phyloP scores from a whole-genome alignment of 441 rosid species.

The Eutrema salsugineum region DNA sequence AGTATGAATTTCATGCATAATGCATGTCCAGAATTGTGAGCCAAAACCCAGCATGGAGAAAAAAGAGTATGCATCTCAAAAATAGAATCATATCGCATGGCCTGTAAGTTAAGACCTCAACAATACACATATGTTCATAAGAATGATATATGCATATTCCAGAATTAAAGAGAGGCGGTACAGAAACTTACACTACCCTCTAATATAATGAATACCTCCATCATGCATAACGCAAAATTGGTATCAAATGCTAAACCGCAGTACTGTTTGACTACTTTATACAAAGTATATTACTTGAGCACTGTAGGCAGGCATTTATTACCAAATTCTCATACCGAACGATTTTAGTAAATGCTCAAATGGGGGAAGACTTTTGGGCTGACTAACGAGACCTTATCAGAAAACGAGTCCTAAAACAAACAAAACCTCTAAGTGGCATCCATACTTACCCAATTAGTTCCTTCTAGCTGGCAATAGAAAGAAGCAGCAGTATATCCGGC shows the following conservation, averaged over 20 bases:
- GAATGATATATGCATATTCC: no score
- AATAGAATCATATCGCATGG: neutral
- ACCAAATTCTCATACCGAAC: neutral
- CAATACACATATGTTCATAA: no score
- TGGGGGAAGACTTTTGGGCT: neutral
- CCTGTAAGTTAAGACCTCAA: no score
- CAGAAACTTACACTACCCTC: no score
- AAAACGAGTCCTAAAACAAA: slow-evolving; percentile 26
- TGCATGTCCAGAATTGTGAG: neutral
- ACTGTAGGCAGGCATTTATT: neutral
- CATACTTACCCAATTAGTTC: slow-evolving; percentile 17
- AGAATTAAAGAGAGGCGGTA: no score
- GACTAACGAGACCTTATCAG: neutral
- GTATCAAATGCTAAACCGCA: neutral
- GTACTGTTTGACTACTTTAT: neutral
- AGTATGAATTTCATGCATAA: no score
- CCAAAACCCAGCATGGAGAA: neutral
- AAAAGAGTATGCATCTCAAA: neutral
- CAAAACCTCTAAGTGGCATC: neutral
- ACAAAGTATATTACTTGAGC: neutral
- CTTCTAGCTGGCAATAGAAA: slow-evolving; percentile 23
- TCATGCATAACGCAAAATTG: neutral
- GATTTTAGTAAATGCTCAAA: neutral
- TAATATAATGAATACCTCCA: no score
- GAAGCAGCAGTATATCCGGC: slow-evolving; percentile 23